A percentile compares a stretch with the other conserved stretches of the same genome.
Evolutionary conservation across 495 filamentous ascomycete genomes (phyloP).

Genomic region (Saxophila tyrrhenica): DNA sequence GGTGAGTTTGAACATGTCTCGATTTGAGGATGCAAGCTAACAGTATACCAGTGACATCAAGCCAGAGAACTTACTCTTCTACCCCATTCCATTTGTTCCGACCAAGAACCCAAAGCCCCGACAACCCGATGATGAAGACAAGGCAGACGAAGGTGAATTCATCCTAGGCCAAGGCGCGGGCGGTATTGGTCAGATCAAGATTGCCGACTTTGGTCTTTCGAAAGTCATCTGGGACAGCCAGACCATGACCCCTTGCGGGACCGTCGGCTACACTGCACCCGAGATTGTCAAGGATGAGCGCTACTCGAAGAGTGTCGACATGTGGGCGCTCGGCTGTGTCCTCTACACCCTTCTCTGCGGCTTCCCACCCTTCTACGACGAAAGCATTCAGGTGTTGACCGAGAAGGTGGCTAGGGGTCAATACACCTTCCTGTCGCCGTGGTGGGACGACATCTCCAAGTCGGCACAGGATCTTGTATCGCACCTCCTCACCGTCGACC

Average conservation of each 20-base stretch:
- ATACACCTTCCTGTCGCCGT: constrained; percentile 95
- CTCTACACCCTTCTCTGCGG: constrained; percentile 94
- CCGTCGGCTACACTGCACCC: constrained; percentile 96
- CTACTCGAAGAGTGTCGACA: constrained; percentile 97
- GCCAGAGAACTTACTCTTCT: constrained; percentile 92
- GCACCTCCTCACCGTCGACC: constrained; percentile 86
- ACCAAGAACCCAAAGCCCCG: constrained; percentile 67
- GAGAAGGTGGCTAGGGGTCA: constrained; percentile 96
- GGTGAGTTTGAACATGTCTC: constrained; percentile 54
- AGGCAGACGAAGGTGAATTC: constrained; percentile 94
- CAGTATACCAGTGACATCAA: constrained; percentile 73
- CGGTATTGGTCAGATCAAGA: constrained; percentile 90
- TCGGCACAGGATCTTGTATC: constrained; percentile 88
- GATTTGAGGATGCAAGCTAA: constrained; percentile 21
- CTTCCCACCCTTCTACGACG: constrained; percentile 97
- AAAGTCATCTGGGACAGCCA: constrained; percentile 97
- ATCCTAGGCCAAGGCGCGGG: constrained; percentile 72
- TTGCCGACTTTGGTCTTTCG: constrained; percentile 93
- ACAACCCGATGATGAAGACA: constrained; percentile 85
- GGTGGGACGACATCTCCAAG: constrained; percentile 99
- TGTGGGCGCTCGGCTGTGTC: constrained; percentile 97
- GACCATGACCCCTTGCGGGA: constrained; percentile 99
- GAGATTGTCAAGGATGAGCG: constrained; percentile 98
- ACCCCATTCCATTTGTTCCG: constrained; percentile 69
- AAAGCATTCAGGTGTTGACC: constrained; percentile 91